Evolutionary conservation across 2,329 filamentous ascomycete species (phyloP).

Genomic region (Penicillium olsonii): DNA sequence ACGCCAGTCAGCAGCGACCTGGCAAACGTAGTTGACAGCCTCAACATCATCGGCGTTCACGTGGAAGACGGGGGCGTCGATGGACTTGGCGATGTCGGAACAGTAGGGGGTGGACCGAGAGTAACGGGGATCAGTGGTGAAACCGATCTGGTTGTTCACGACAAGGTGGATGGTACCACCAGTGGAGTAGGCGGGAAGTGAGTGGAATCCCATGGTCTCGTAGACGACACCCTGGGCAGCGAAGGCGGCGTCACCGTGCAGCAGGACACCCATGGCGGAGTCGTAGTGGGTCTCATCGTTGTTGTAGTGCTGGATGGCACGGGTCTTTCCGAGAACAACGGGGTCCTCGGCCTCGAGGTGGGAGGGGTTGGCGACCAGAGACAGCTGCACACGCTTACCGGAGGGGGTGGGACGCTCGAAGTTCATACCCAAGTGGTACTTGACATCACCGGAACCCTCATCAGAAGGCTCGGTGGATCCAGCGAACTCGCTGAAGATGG

Average conservation of each 20-base stretch:
- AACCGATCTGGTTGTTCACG: slow-evolving; percentile 99
- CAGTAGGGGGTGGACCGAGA: slow-evolving; percentile 97
- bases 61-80: slow-evolving; percentile 98
- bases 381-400: slow-evolving; percentile 98
- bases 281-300: slow-evolving; percentile 87
- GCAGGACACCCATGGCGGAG: slow-evolving; percentile 90
- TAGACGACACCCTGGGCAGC: slow-evolving; percentile 97
- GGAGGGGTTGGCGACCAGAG: slow-evolving; percentile 95
- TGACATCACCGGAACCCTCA: slow-evolving; percentile 97
- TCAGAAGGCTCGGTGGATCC: slow-evolving; percentile 84
- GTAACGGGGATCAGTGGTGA: slow-evolving; percentile 97
- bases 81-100: slow-evolving; percentile 98
- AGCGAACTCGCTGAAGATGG: slow-evolving; percentile 97
- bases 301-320: slow-evolving; percentile 98
- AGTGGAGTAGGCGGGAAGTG: slow-evolving; percentile 92
- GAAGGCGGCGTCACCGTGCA: slow-evolving; percentile 97
- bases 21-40: slow-evolving; percentile 97
- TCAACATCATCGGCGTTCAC: slow-evolving; percentile 99
- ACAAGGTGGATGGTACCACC: slow-evolving; percentile 96
- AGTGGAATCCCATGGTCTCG: slow-evolving; percentile 97
- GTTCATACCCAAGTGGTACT: slow-evolving; percentile 99
- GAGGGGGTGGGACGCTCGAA: slow-evolving; percentile 98
- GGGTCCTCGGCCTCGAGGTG: slow-evolving; percentile 98
- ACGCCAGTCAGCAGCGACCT: slow-evolving; percentile 95
- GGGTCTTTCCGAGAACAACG: slow-evolving; percentile 94